A percentile compares a stretch with the other conserved stretches of the same genome.
Evolutionary conservation across 805 yeast genomes (phyloP).

Genomic region (Sungouiozyma ichnusensis): DNA sequence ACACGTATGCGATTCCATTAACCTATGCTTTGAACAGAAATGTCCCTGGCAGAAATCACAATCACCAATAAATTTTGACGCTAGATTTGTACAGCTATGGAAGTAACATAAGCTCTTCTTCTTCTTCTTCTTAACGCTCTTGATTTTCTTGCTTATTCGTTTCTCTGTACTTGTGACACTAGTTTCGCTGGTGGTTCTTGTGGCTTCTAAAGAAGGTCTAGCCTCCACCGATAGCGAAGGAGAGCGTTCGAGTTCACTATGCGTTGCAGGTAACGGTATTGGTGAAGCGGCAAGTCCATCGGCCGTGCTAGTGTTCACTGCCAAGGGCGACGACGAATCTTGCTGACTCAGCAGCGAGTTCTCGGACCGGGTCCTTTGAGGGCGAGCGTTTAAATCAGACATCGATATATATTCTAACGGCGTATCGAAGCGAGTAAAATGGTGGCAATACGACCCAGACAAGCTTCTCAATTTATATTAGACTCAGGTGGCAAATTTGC

Average conservation of each 20-base stretch:
- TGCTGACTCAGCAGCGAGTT: neutral
- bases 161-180: neutral
- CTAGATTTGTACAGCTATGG: constrained; percentile 50
- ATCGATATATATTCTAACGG: no score
- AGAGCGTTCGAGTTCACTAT: neutral
- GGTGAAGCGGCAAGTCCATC: neutral
- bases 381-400: neutral
- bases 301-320: neutral
- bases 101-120: constrained; percentile 41
- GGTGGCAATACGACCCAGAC: no score
- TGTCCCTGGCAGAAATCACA: constrained; percentile 78
- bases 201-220: neutral
- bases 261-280: neutral
- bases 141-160: constrained; percentile 13
- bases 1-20: constrained; percentile 77
- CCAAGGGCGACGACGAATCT: neutral
- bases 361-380: neutral
- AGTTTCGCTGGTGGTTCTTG: neutral
- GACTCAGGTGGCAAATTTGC: no score
- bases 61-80: constrained; percentile 61
- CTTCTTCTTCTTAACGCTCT: constrained; percentile 15
- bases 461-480: no score
- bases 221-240: neutral
- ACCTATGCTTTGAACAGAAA: constrained; percentile 77
- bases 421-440: no score